phyloP scores from a whole-genome alignment of 306 rosid genomes.

The Prunus mongolica region DNA sequence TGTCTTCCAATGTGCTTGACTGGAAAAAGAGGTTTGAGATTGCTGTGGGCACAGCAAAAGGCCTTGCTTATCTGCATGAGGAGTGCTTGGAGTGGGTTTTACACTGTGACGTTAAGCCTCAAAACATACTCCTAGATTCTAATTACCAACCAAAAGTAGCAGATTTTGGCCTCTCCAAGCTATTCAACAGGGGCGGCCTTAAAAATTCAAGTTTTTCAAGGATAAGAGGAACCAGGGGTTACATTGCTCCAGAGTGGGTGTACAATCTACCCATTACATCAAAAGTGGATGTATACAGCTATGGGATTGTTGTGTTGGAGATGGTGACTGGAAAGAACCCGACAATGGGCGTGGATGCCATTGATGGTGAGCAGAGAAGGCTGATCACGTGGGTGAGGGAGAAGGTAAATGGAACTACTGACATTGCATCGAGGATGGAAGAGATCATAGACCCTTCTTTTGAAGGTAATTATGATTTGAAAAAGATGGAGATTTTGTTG shows the following conservation, averaged over 20 bases:
- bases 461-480: slow-evolving; percentile 24
- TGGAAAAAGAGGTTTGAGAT: slow-evolving; percentile 42
- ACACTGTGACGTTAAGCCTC: slow-evolving; percentile 70
- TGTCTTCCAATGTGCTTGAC: slow-evolving; percentile 26
- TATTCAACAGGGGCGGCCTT: slow-evolving; percentile 23
- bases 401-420: slow-evolving; percentile 1
- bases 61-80: slow-evolving; percentile 52
- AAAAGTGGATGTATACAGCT: slow-evolving; percentile 64
- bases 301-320: slow-evolving; percentile 53
- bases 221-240: slow-evolving; percentile 62
- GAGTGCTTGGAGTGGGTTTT: slow-evolving; percentile 66
- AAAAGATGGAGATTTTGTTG: slow-evolving; percentile 31
- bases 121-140: slow-evolving; percentile 47
- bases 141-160: slow-evolving; percentile 53
- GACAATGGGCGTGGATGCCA: neutral
- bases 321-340: slow-evolving; percentile 33
- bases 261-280: slow-evolving; percentile 50
- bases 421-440: slow-evolving; percentile 25
- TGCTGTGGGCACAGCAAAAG: slow-evolving; percentile 46
- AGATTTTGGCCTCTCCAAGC: slow-evolving; percentile 53
- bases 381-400: slow-evolving; percentile 45
- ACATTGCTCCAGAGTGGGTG: slow-evolving; percentile 72
- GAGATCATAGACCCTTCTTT: slow-evolving; percentile 34
- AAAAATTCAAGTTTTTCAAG: slow-evolving; percentile 27
- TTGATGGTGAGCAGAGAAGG: neutral